A percentile compares a stretch with the other conserved stretches of the same genome.
Evolutionary conservation across 2,329 filamentous ascomycete species (phyloP).

Genomic region (Colletotrichum higginsianum): DNA sequence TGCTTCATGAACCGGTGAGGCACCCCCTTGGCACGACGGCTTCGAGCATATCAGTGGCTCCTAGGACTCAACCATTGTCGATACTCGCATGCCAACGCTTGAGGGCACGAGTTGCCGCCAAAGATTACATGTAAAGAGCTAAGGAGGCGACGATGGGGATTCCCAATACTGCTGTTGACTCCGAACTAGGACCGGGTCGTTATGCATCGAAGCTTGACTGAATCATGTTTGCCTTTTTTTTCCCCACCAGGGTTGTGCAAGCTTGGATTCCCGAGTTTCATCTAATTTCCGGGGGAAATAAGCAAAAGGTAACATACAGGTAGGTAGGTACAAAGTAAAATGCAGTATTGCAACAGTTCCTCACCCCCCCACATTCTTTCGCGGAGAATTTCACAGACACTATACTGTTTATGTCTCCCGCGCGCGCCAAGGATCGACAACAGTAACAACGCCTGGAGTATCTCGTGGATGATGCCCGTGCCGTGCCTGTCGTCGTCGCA

Average conservation of each 20-base stretch:
- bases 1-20: background rate
- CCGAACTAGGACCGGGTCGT: background rate
- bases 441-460: background rate
- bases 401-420: background rate
- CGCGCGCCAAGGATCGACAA: background rate
- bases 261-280: conserved; percentile 14
- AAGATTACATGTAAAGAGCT: too few relatives aligned
- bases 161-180: background rate
- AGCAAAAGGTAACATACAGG: background rate
- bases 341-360: too few relatives aligned
- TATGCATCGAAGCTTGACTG: conserved; percentile 14
- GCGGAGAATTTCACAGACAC: background rate
- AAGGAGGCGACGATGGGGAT: background rate
- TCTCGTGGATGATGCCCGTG: background rate
- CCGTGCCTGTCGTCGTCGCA: background rate
- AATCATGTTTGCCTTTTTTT: conserved; percentile 31
- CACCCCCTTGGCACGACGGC: background rate
- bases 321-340: too few relatives aligned
- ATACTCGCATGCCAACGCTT: background rate
- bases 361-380: background rate
- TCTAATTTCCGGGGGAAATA: conserved; percentile 1
- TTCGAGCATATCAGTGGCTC: conserved; percentile 22
- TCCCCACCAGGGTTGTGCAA: background rate
- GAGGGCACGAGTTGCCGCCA: too few relatives aligned
- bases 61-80: background rate